Evolutionary conservation across 2,329 filamentous ascomycete genomes (phyloP).

Genomic region (Fusarium nelsonii): DNA sequence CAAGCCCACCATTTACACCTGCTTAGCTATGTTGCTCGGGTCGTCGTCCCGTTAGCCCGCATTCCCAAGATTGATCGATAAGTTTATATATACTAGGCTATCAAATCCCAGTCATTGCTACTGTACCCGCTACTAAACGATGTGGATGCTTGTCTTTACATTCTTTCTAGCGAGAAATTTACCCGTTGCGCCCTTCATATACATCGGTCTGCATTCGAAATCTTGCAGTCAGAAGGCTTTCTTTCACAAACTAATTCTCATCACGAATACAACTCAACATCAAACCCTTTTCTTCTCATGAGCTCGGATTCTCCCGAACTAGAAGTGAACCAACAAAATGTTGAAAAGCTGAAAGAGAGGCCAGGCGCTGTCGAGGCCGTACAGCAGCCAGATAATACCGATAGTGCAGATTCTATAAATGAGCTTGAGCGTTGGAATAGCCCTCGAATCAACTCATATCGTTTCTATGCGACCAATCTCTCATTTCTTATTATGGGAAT

Average conservation of each 20-base stretch:
- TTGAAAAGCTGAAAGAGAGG: constrained; percentile 21
- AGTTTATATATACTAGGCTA: not conserved
- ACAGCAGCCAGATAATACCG: constrained; percentile 7
- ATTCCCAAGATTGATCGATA: not conserved
- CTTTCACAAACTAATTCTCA: not conserved
- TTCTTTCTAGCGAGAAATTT: constrained; percentile 24
- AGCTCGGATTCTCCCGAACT: not conserved
- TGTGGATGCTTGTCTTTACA: not conserved
- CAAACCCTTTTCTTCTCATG: not conserved
- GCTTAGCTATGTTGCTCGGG: not conserved
- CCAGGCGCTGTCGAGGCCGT: constrained; percentile 9
- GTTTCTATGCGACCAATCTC: constrained; percentile 70
- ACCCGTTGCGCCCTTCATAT: constrained; percentile 2
- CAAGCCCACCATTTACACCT: not conserved
- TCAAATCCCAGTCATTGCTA: not conserved
- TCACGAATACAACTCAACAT: not conserved
- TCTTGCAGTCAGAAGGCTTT: too few relatives aligned
- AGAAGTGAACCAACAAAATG: constrained; percentile 11
- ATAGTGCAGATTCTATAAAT: constrained; percentile 19
- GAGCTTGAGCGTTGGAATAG: constrained; percentile 71
- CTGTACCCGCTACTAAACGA: not conserved
- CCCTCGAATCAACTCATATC: constrained; percentile 68
- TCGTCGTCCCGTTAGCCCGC: constrained; percentile 11
- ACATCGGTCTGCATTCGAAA: not conserved
- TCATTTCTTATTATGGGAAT: constrained; percentile 75